Conservation (phyloP, 768 basidiomycete genomes). For the Astraeus odoratus region DNA sequence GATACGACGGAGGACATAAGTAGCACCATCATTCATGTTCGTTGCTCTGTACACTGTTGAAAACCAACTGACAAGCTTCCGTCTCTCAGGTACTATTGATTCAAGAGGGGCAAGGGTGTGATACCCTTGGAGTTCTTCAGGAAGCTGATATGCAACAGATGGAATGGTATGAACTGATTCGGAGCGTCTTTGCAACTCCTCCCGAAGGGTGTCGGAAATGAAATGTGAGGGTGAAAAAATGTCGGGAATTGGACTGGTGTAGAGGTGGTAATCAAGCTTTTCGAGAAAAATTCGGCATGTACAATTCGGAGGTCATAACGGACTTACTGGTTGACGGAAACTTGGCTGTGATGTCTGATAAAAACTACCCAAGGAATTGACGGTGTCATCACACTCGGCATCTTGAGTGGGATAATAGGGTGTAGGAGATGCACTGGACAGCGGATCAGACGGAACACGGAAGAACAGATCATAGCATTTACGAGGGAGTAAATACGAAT, state of each 20-base stretch:
- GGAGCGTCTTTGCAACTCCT: constrained; percentile 46
- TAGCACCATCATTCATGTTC: constrained; percentile 64
- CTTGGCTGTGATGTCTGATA: constrained; percentile 36
- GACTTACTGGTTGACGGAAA: constrained; percentile 65
- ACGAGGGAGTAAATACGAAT: constrained; percentile 26
- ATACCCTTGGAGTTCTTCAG: constrained; percentile 86
- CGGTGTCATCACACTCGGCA: constrained; percentile 26
- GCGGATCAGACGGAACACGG: constrained; percentile 4
- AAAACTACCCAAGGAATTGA: constrained; percentile 26
- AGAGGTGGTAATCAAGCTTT: constrained; percentile 90
- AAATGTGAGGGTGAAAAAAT: constrained; percentile 63
- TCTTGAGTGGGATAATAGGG: constrained; percentile 26
- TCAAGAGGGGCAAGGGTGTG: constrained; percentile 83
- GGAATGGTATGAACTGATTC: constrained; percentile 34
- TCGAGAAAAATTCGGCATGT: not conserved
- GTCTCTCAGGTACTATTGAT: constrained; percentile 45
- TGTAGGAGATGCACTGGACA: constrained; percentile 21
- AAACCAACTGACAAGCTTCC: constrained; percentile 75
- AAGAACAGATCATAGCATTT: constrained; percentile 2
- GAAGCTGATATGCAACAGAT: constrained; percentile 49
- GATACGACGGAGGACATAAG: constrained; percentile 75
- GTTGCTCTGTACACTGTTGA: constrained; percentile 81
- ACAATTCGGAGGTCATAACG: constrained; percentile 1
- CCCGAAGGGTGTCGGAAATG: constrained; percentile 71
- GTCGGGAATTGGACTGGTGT: constrained; percentile 63